Conservation (phyloP, 768 basidiomycete genomes). For the Goffeauzyma gilvescens region DNA sequence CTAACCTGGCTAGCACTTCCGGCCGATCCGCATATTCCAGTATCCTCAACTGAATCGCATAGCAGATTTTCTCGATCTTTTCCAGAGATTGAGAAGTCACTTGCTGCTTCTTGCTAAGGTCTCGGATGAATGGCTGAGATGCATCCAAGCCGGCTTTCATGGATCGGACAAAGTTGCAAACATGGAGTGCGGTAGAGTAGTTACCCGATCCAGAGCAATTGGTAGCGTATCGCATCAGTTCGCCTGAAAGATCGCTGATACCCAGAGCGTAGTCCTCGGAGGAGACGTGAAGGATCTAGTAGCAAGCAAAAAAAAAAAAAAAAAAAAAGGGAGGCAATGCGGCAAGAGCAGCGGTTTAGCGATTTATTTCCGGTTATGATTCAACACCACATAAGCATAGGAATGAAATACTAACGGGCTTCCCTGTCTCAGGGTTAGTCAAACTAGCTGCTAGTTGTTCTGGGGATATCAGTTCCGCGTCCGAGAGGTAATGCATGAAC, state of each 20-base stretch:
- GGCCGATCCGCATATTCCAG: conserved; percentile 30
- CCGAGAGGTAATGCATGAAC: conserved; percentile 66
- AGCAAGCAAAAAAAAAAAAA: too few relatives aligned
- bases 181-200: conserved; percentile 28
- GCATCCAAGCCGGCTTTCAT: conserved; percentile 28
- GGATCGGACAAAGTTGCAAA: conserved; percentile 31
- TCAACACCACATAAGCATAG: too few relatives aligned
- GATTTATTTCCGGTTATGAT: too few relatives aligned
- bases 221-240: conserved; percentile 89
- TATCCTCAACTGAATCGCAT: conserved; percentile 24
- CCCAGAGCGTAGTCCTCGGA: conserved; percentile 77
- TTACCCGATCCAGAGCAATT: conserved; percentile 39
- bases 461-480: conserved; percentile 44
- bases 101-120: conserved; percentile 66
- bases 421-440: conserved; percentile 40
- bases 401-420: conserved; percentile 50
- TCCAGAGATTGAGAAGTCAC: conserved; percentile 72
- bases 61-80: conserved; percentile 63
- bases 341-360: too few relatives aligned
- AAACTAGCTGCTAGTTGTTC: conserved; percentile 46
- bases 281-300: conserved; percentile 44
- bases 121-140: conserved; percentile 40
- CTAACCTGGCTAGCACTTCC: conserved; percentile 26
- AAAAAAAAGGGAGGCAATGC: too few relatives aligned
- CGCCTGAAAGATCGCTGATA: conserved; percentile 82